Conservation (phyloP, 2,329 filamentous ascomycete genomes). For the Neurospora crassa region DNA sequence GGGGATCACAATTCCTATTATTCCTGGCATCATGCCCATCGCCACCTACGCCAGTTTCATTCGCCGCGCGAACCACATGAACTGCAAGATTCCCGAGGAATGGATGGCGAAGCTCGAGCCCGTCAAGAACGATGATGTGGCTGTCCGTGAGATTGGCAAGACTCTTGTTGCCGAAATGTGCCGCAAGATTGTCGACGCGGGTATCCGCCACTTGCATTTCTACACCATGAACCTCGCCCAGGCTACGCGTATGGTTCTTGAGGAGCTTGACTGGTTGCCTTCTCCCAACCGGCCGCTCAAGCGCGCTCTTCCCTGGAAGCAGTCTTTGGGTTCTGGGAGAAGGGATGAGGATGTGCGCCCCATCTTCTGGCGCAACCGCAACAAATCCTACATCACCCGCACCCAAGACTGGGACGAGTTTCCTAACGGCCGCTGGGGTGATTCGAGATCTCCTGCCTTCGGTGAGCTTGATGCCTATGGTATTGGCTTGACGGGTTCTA, state of each 20-base stretch:
- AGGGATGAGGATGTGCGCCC: slow-evolving; percentile 92
- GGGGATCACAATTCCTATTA: slow-evolving; percentile 62
- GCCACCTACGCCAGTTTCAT: slow-evolving; percentile 91
- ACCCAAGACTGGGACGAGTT: slow-evolving; percentile 99
- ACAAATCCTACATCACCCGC: slow-evolving; percentile 88
- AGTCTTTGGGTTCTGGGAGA: slow-evolving; percentile 80
- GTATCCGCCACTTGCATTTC: slow-evolving; percentile 86
- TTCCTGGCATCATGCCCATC: slow-evolving; percentile 91
- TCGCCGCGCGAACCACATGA: slow-evolving; percentile 82
- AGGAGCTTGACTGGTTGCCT: slow-evolving; percentile 77
- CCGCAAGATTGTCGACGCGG: slow-evolving; percentile 69
- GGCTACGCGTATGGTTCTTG: slow-evolving; percentile 85
- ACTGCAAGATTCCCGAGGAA: slow-evolving; percentile 68
- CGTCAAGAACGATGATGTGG: slow-evolving; percentile 92
- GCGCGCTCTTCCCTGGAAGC: slow-evolving; percentile 91
- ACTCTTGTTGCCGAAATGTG: slow-evolving; percentile 84
- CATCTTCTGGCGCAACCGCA: slow-evolving; percentile 97
- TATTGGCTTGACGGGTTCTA: slow-evolving; percentile 86
- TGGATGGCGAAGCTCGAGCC: slow-evolving; percentile 82
- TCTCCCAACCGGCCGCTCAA: slow-evolving; percentile 68
- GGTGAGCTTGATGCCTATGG: slow-evolving; percentile 92
- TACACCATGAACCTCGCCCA: slow-evolving; percentile 99
- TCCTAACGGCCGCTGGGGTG: slow-evolving; percentile 96
- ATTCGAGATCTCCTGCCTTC: slow-evolving; percentile 91
- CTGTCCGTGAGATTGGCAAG: slow-evolving; percentile 83